phyloP scores from a whole-genome alignment of 179 eudicot species.

The Carnegiea gigantea region DNA sequence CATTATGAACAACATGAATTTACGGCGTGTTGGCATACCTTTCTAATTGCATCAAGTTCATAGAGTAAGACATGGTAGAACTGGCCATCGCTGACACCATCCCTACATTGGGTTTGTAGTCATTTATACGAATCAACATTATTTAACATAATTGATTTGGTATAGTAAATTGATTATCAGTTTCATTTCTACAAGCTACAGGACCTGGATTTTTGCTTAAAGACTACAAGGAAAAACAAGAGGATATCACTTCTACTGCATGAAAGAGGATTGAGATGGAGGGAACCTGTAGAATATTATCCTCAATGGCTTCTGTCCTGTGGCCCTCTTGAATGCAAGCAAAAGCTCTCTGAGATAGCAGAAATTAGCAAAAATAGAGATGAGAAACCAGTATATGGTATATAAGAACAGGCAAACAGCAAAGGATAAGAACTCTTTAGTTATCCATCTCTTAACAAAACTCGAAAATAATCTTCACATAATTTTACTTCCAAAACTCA shows the following conservation, averaged over 20 bases:
- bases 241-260: not conserved
- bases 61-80: constrained; percentile 81
- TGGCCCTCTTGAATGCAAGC: constrained; percentile 76
- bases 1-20: not conserved
- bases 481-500: not conserved
- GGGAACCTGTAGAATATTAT: constrained; percentile 89
- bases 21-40: constrained; percentile 42
- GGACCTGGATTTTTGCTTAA: not conserved
- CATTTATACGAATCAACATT: not conserved
- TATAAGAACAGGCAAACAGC: too few relatives aligned
- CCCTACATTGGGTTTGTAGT: constrained; percentile 43
- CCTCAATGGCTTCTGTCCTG: constrained; percentile 84
- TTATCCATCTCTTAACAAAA: not conserved
- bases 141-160: not conserved
- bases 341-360: constrained; percentile 67
- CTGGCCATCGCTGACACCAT: constrained; percentile 95
- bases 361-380: not conserved
- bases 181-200: not conserved
- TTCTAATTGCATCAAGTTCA: constrained; percentile 90
- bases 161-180: not conserved
- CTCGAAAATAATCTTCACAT: not conserved
- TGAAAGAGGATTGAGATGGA: not conserved
- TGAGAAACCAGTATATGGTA: not conserved
- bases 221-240: not conserved
- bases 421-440: not conserved